Evolutionary conservation across 306 rosid species (phyloP), one percentile per base, ranked within the genome.

Genomic region (Geum urbanum): DNA sequence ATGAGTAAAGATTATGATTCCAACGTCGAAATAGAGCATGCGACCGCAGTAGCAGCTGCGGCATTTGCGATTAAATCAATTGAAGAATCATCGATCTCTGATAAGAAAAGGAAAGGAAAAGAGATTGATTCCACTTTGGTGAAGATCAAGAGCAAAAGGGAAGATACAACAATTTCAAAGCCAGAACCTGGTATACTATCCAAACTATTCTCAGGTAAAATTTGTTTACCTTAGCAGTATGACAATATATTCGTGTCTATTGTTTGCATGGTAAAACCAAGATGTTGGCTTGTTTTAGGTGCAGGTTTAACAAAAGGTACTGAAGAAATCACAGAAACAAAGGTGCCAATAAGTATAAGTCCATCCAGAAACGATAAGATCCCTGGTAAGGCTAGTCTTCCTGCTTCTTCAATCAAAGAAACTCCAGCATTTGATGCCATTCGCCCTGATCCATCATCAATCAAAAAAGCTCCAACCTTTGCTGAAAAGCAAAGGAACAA

Each of bases 1-100:
- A 83, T 62, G 84, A 83, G 77, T 77, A 60, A 20, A 49, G 89
- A 85, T 54, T 68, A 79, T 67, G 88, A 85, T 35, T 69, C 87
- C 47, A 70, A 8, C 49, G 48, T 18, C 48, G 86, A 66, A 22
- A 60, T 62, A 10, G 95, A 87, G 53, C 84, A 75, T 46, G 87
- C 75, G n/a, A 67, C 83, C 9, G 95, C 96, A 14, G 84, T 89
- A 22, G 99, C 96, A 69, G 97, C 99, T 60, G 88, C 91, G 14
- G 83, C 84, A 52, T 81, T 69, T 35, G 92, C 95, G 49, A 66
- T 89, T 40, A 71, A 57, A 63, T 76, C 78, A 58, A 74, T 77
- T 8, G 86, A 84, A 24, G 78, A 73, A 37, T 44, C 80, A 6
- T 78, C 77, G 55, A 40, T 47, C 1, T 57, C 63, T 3, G 73